Conservation (phyloP, 768 basidiomycete species). For the Agaricus blazei region DNA sequence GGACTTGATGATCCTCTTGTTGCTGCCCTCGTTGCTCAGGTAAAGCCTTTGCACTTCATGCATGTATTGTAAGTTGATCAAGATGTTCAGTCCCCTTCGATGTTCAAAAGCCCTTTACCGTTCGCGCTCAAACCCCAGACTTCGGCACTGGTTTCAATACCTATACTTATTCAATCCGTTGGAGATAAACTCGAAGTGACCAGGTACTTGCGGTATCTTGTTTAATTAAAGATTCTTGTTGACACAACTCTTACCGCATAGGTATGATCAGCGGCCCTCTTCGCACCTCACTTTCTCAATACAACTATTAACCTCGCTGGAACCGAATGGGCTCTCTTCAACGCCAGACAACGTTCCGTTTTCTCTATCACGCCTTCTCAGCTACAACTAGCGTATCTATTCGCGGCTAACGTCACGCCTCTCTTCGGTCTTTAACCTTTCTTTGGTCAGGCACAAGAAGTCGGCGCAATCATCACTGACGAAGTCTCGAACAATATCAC, state of each 20-base stretch:
- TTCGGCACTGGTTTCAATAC: too few relatives aligned
- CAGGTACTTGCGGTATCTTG: too few relatives aligned
- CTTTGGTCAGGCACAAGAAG: constrained; percentile 63
- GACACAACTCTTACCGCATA: too few relatives aligned
- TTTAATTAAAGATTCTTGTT: too few relatives aligned
- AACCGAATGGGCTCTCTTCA: constrained; percentile 78
- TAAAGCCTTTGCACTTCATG: too few relatives aligned
- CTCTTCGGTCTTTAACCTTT: constrained; percentile 65
- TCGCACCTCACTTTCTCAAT: constrained; percentile 55
- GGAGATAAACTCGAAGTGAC: constrained; percentile 61
- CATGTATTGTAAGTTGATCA: too few relatives aligned
- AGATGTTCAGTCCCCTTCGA: constrained; percentile 1
- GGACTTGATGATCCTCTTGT: too few relatives aligned
- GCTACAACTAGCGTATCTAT: constrained; percentile 42
- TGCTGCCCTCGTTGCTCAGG: too few relatives aligned
- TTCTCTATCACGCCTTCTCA: constrained; percentile 23
- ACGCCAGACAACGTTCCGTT: constrained; percentile 64
- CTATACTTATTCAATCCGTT: too few relatives aligned
- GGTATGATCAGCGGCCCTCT: too few relatives aligned
- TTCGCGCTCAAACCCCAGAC: too few relatives aligned
- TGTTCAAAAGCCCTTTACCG: constrained; percentile 2
- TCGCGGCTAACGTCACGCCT: constrained; percentile 55
- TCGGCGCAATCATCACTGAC: constrained; percentile 30
- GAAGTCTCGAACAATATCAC: constrained; percentile 27
- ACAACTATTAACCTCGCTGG: constrained; percentile 54